These are phyloP conservation scores for Paraphoma sp. DNA, from an alignment of 2,329 filamentous ascomycete genomes.

Conservation along the genomic window DNA sequence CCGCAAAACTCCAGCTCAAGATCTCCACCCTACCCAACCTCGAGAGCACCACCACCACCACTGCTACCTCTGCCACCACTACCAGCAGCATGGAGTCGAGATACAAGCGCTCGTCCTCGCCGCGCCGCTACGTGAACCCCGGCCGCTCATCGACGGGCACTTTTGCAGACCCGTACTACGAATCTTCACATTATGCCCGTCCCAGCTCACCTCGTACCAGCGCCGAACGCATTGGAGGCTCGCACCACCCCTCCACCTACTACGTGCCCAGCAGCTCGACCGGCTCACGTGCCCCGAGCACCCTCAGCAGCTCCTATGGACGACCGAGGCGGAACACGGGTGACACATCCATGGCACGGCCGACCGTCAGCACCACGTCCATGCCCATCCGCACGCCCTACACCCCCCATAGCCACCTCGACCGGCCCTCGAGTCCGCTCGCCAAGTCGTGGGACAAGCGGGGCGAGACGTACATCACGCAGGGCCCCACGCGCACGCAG, in stretches of 20 bases:
- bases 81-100: conserved; percentile 42
- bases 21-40: conserved; percentile 3
- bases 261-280: conserved; percentile 33
- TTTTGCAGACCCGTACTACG: conserved; percentile 43
- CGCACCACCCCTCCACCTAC: conserved; percentile 29
- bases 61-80: too few species aligned
- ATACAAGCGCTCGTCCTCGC: conserved; percentile 44
- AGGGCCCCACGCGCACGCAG: conserved; percentile 36
- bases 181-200: conserved; percentile 38
- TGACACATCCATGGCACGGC: conserved; percentile 37
- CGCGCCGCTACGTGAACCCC: conserved; percentile 42
- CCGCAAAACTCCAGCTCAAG: conserved; percentile 26
- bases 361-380: conserved; percentile 41
- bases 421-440: conserved; percentile 52
- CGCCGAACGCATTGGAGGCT: conserved; percentile 35
- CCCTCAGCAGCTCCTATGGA: conserved; percentile 50
- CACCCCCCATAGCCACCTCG: conserved; percentile 25
- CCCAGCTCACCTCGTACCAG: conserved; percentile 44
- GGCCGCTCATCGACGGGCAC: conserved; percentile 47
- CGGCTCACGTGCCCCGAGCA: conserved; percentile 40
- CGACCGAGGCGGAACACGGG: conserved; percentile 55
- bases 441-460: conserved; percentile 42
- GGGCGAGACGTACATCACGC: conserved; percentile 48
- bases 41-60: background rate
- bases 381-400: conserved; percentile 43